A percentile compares a stretch with the other conserved stretches of the same genome.
phyloP scores from a whole-genome alignment of 108 stramenopile species.

The Skeletonema tropicum region DNA sequence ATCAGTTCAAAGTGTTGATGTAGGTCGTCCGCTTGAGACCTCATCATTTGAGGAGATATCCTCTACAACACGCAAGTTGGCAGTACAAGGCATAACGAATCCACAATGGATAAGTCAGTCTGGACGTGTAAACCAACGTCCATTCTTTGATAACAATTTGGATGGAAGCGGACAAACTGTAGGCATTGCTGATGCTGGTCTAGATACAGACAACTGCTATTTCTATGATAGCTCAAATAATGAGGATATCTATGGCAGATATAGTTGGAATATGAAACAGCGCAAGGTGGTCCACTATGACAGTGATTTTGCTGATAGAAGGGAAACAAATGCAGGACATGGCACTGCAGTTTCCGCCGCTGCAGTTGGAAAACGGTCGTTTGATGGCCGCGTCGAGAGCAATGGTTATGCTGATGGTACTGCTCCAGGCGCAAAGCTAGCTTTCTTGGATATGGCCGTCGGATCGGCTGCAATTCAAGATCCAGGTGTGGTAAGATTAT shows the following conservation, averaged over 20 bases:
- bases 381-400: conserved; percentile 41
- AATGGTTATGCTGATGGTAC: conserved; percentile 47
- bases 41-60: conserved; percentile 14
- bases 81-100: conserved; percentile 28
- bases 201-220: conserved; percentile 59
- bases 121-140: conserved; percentile 24
- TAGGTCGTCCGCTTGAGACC: conserved; percentile 19
- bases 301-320: conserved; percentile 28
- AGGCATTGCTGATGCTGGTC: conserved; percentile 54
- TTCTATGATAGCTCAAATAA: conserved; percentile 44
- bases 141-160: conserved; percentile 49
- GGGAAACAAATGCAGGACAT: conserved; percentile 47
- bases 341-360: conserved; percentile 59
- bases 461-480: conserved; percentile 30
- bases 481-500: conserved; percentile 37
- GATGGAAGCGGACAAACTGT: conserved; percentile 60
- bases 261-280: conserved; percentile 32
- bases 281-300: conserved; percentile 58
- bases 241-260: conserved; percentile 15
- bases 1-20: conserved; percentile 32
- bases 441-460: conserved; percentile 61
- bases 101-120: conserved; percentile 51
- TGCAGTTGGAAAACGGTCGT: conserved; percentile 42
- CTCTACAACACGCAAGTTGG: not conserved
- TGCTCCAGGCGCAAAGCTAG: conserved; percentile 50